phyloP scores from a whole-genome alignment of 1,139 yeast genomes.

The Yamadazyma kanchanaburiensis region DNA sequence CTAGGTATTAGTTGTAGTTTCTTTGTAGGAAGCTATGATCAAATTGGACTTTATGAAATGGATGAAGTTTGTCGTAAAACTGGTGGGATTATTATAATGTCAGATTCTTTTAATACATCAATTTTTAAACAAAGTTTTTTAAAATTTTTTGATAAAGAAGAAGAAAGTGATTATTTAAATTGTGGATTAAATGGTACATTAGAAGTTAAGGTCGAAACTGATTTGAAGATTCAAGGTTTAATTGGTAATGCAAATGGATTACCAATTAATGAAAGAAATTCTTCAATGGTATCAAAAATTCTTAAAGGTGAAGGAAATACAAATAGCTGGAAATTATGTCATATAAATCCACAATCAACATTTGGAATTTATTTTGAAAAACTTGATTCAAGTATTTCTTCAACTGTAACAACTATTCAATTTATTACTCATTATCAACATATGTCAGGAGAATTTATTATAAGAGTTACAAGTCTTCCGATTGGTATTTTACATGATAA shows the following conservation, averaged over 20 bases:
- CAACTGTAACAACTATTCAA: constrained; percentile 49
- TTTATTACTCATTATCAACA: constrained; percentile 75
- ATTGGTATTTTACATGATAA: constrained; percentile 41
- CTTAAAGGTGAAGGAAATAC: constrained; percentile 52
- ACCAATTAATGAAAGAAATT: constrained; percentile 28
- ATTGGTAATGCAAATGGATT: constrained; percentile 55
- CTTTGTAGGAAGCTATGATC: constrained; percentile 66
- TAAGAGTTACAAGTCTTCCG: constrained; percentile 51
- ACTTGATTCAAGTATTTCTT: constrained; percentile 28
- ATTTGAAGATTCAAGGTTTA: constrained; percentile 53
- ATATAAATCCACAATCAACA: constrained; percentile 53
- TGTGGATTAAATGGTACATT: constrained; percentile 58
- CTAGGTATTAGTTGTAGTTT: constrained; percentile 55
- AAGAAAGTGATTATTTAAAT: constrained; percentile 31
- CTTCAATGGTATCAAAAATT: constrained; percentile 23
- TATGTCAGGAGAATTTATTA: constrained; percentile 41
- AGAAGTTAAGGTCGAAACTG: constrained; percentile 49
- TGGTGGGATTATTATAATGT: constrained; percentile 61
- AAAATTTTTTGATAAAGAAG: constrained; percentile 42
- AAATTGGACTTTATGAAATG: constrained; percentile 65
- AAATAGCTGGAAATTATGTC: constrained; percentile 60
- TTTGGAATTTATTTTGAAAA: constrained; percentile 58
- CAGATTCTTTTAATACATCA: constrained; percentile 63
- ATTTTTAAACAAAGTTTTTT: constrained; percentile 63
- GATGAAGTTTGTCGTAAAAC: constrained; percentile 53